Percentiles rank a stretch among this genome's conserved stretches.
phyloP scores from a whole-genome alignment of 2,329 filamentous ascomycete genomes.

The Phaeosphaeriaceae sp. region DNA sequence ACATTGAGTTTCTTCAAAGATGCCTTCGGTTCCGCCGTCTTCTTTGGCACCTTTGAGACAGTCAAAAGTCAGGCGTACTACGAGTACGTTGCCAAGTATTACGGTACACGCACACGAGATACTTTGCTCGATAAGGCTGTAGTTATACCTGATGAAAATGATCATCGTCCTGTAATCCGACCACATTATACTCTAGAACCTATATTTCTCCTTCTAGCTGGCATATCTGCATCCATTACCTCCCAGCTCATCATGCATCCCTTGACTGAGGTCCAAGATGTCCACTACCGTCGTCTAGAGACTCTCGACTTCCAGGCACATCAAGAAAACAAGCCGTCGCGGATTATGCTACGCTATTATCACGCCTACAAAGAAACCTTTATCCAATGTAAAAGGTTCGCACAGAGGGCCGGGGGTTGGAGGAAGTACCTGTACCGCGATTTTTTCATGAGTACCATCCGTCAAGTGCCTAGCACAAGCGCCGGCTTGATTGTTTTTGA shows the following conservation, averaged over 20 bases:
- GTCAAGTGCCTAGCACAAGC: slow-evolving; percentile 77
- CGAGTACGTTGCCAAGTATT: slow-evolving; percentile 72
- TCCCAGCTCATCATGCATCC: slow-evolving; percentile 76
- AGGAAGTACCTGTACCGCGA: slow-evolving; percentile 71
- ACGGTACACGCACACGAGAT: slow-evolving; percentile 52
- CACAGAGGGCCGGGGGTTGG: slow-evolving; percentile 64
- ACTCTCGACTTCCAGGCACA: slow-evolving; percentile 68
- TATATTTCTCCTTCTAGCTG: slow-evolving; percentile 71
- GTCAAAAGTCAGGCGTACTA: slow-evolving; percentile 78
- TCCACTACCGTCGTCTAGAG: slow-evolving; percentile 76
- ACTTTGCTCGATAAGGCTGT: slow-evolving; percentile 31
- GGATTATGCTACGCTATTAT: slow-evolving; percentile 67
- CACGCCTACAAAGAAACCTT: slow-evolving; percentile 73
- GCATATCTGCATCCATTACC: slow-evolving; percentile 69
- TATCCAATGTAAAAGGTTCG: slow-evolving; percentile 64
- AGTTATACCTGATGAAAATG: slow-evolving; percentile 26
- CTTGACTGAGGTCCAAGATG: slow-evolving; percentile 71
- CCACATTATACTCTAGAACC: slow-evolving; percentile 80
- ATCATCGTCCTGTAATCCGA: slow-evolving; percentile 61
- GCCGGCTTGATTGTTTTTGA: slow-evolving; percentile 82
- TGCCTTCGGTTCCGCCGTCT: slow-evolving; percentile 70
- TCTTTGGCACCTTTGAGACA: slow-evolving; percentile 78
- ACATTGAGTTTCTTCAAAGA: slow-evolving; percentile 72
- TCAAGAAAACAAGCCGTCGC: slow-evolving; percentile 33
- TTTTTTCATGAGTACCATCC: slow-evolving; percentile 74